These are phyloP conservation scores for Canavalia ensiformis DNA, from an alignment of 306 rosid genomes.

Conservation along the genomic window DNA sequence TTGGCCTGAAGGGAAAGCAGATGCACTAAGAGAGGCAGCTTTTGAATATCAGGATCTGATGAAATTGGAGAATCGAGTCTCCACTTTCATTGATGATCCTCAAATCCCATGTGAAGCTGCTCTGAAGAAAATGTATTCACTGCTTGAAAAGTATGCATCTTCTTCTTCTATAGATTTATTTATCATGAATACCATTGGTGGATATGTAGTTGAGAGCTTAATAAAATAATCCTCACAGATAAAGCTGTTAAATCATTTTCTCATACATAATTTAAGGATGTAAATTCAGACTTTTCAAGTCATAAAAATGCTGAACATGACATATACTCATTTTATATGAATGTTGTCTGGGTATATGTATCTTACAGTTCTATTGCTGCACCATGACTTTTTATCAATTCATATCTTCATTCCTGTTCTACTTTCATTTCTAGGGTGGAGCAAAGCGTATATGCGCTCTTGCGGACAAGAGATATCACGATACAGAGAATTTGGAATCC, in stretches of 20 bases:
- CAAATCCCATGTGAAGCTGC: conserved; percentile 84
- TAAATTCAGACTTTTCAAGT: conserved; percentile 11
- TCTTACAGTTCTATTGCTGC: conserved; percentile 4
- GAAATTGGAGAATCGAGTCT: conserved; percentile 85
- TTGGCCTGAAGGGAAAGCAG: conserved; percentile 99
- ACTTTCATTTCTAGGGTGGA: conserved; percentile 71
- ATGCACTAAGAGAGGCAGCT: conserved; percentile 97
- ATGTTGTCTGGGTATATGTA: neutral
- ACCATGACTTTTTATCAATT: conserved; percentile 12
- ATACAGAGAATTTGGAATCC: conserved; percentile 92
- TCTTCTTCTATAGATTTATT: conserved; percentile 38
- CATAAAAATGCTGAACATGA: conserved; percentile 12
- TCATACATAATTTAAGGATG: conserved; percentile 16
- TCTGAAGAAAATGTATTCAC: conserved; percentile 94
- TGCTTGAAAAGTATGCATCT: conserved; percentile 90
- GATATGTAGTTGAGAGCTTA: conserved; percentile 21
- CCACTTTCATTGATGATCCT: conserved; percentile 90
- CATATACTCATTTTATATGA: neutral
- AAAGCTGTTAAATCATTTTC: conserved; percentile 19
- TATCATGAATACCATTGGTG: conserved; percentile 30
- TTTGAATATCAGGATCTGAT: conserved; percentile 94
- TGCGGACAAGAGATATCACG: conserved; percentile 96
- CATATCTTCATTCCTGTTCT: conserved; percentile 19
- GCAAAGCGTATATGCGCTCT: conserved; percentile 88
- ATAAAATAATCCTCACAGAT: neutral